Evolutionary conservation across 2,329 filamentous ascomycete genomes (phyloP).

Genomic region (Colletotrichum scovillei): DNA sequence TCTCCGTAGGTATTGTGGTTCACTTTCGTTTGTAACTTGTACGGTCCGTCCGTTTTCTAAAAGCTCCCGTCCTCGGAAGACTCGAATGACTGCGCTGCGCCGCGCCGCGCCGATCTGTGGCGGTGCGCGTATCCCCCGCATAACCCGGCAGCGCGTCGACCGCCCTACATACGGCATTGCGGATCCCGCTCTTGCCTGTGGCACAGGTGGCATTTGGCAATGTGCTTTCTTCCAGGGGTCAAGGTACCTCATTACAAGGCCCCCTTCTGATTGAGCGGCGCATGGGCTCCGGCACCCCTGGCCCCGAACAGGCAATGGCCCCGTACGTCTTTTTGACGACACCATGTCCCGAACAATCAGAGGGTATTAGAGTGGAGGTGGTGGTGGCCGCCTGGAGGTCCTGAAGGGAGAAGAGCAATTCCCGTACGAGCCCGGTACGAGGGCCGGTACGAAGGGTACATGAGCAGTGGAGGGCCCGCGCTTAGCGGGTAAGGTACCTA

Average conservation of each 20-base stretch:
- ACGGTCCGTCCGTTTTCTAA: not conserved
- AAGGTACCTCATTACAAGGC: not conserved
- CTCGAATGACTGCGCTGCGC: not conserved
- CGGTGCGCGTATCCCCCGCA: constrained; percentile 31
- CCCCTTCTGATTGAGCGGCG: not conserved
- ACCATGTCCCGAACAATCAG: constrained; percentile 37
- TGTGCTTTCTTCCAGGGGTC: not conserved
- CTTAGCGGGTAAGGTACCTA: not conserved
- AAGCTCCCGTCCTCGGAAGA: not conserved
- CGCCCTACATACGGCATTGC: not conserved
- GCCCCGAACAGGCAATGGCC: constrained; percentile 18
- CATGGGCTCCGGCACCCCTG: constrained; percentile 18
- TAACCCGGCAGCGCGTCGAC: not conserved
- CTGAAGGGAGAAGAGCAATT: constrained; percentile 27
- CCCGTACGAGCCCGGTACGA: not conserved
- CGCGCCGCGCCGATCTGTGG: constrained; percentile 29
- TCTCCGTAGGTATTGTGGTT: not conserved
- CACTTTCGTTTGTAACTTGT: not conserved
- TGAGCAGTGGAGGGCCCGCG: no score
- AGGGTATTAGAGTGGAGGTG: not conserved
- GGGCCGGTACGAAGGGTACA: no score
- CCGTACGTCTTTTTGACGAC: constrained; percentile 37
- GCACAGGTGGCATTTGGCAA: not conserved
- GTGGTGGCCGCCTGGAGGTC: constrained; percentile 1
- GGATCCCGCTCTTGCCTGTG: constrained; percentile 21